phyloP scores from a whole-genome alignment of 805 yeast species.

The Tetrapisispora pingtungensis region DNA sequence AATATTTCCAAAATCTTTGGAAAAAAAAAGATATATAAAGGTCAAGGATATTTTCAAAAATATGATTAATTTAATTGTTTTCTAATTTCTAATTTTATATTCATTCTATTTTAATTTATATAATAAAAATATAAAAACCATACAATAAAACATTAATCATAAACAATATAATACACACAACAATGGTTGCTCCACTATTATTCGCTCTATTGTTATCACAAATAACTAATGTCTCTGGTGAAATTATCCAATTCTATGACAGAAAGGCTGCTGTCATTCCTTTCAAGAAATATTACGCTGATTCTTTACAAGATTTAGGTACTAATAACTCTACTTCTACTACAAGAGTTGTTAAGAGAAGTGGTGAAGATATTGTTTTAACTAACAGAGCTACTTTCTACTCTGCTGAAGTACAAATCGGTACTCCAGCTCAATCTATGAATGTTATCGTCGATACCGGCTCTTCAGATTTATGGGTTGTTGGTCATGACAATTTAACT shows the following conservation, averaged over 20 bases:
- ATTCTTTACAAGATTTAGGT: not conserved
- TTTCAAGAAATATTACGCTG: conserved; percentile 1
- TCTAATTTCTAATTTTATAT: not conserved
- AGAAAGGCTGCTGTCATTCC: not conserved
- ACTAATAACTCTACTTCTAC: not conserved
- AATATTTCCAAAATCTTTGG: no score
- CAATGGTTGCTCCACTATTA: conserved; percentile 1
- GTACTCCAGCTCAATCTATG: conserved; percentile 36
- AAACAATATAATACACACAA: not conserved
- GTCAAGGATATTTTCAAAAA: not conserved
- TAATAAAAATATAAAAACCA: conserved; percentile 1
- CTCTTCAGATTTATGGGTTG: conserved; percentile 41
- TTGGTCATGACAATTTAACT: conserved; percentile 26
- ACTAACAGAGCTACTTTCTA: not conserved
- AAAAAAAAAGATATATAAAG: conserved; percentile 1
- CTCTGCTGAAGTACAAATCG: conserved; percentile 27
- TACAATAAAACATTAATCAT: not conserved
- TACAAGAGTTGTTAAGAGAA: not conserved
- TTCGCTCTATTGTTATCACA: not conserved
- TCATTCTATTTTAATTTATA: not conserved
- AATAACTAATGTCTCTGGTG: not conserved
- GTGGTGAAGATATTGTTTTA: not conserved
- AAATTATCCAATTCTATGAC: not conserved
- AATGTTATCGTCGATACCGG: conserved; percentile 40
- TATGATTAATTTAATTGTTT: not conserved